A percentile compares a stretch with the other conserved stretches of the same genome.
Conservation (phyloP, 306 rosid species). For the Vicia faba region DNA sequence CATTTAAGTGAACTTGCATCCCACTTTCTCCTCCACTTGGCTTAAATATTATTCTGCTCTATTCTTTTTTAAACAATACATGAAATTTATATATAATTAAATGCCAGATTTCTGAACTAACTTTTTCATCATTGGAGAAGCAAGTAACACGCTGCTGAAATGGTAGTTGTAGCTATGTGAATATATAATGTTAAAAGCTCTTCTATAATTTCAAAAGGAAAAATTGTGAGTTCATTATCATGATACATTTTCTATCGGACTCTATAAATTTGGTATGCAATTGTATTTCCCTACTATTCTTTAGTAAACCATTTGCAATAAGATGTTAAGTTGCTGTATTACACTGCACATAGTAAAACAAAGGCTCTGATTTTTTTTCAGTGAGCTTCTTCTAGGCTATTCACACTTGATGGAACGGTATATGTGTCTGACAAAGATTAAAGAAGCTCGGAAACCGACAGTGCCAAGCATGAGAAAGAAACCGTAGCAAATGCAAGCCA, state of each 20-base stretch:
- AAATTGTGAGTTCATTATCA: not conserved
- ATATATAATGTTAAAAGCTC: slow-evolving; percentile 2
- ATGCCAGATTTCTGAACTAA: not conserved
- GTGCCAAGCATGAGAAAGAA: slow-evolving; percentile 65
- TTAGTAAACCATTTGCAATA: slow-evolving; percentile 21
- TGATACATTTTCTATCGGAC: slow-evolving; percentile 26
- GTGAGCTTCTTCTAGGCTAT: slow-evolving; percentile 36
- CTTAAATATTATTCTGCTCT: not conserved
- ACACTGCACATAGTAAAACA: slow-evolving; percentile 13
- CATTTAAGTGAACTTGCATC: slow-evolving; percentile 1
- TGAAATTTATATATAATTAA: not conserved
- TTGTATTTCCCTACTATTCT: slow-evolving; percentile 2
- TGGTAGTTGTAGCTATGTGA: slow-evolving; percentile 12
- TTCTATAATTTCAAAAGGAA: slow-evolving; percentile 23
- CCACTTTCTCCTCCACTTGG: not conserved
- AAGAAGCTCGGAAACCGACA: slow-evolving; percentile 52
- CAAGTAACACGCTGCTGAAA: slow-evolving; percentile 6
- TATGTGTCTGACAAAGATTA: slow-evolving; percentile 50
- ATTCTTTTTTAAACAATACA: not conserved
- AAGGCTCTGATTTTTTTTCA: slow-evolving; percentile 14
- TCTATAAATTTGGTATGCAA: not conserved
- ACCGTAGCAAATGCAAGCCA: slow-evolving; percentile 65
- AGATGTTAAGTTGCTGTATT: slow-evolving; percentile 1
- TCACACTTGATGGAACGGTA: slow-evolving; percentile 54
- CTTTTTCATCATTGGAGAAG: not conserved